A percentile compares a stretch with the other conserved stretches of the same genome.
Conservation (phyloP, 257 asterid species). For the Plantago elongata region DNA sequence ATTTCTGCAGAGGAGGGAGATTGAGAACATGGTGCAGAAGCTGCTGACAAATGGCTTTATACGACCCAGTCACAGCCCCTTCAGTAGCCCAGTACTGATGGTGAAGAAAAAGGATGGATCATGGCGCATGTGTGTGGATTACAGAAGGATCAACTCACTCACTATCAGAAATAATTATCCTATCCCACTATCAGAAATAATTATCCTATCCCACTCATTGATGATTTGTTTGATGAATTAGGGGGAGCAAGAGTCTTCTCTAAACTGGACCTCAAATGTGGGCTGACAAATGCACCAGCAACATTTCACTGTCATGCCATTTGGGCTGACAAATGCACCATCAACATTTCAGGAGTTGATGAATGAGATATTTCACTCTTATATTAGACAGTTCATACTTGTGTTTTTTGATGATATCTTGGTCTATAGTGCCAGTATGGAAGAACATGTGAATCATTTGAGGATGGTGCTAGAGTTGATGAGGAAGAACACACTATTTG, state of each 20-base stretch:
- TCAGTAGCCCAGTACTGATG: background rate
- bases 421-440: background rate
- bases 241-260: background rate
- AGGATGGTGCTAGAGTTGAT: background rate
- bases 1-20: too few relatives aligned
- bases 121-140: background rate
- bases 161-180: background rate
- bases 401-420: constrained; percentile 19
- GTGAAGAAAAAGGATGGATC: background rate
- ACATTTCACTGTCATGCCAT: background rate
- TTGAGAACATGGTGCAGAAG: too few relatives aligned
- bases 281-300: too few relatives aligned
- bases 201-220: background rate
- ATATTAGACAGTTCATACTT: background rate
- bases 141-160: background rate
- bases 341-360: constrained; percentile 3
- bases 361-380: background rate
- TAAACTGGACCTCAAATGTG: background rate
- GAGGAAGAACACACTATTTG: background rate
- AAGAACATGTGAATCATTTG: background rate
- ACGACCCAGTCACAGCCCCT: background rate
- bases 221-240: background rate
- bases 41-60: too few relatives aligned
- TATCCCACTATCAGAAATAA: background rate
- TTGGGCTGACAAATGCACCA: constrained; percentile 1